These are phyloP conservation scores for Hyaloscypha finlandica DNA, from an alignment of 495 filamentous ascomycete genomes.

Conservation along the genomic window DNA sequence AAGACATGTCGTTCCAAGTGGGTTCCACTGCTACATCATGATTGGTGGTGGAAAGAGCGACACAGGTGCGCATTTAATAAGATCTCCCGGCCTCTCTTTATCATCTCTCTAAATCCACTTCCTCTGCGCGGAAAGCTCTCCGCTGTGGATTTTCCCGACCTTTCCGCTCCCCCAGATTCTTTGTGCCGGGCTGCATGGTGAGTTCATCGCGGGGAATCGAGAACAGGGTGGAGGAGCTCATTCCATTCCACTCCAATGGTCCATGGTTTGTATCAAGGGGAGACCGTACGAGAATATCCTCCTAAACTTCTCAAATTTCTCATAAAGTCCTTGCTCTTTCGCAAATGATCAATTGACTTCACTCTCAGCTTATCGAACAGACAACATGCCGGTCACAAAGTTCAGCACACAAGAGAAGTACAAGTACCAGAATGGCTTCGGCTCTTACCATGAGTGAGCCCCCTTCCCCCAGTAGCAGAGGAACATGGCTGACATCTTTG, in stretches of 20 bases:
- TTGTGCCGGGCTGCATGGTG: neutral
- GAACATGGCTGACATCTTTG: neutral
- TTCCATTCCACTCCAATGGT: neutral
- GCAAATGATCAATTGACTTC: neutral
- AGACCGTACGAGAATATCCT: neutral
- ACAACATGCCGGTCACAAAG: conserved; percentile 56
- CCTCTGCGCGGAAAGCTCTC: neutral
- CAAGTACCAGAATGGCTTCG: conserved; percentile 70
- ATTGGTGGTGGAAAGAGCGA: neutral
- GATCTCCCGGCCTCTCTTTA: neutral
- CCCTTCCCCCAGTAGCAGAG: neutral
- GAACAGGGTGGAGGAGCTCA: neutral
- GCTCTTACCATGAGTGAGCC: conserved; percentile 62
- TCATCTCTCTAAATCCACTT: neutral
- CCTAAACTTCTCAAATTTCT: neutral
- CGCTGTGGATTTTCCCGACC: neutral
- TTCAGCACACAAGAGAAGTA: conserved; percentile 60
- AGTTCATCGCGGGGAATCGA: neutral
- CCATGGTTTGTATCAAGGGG: neutral
- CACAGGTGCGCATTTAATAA: neutral
- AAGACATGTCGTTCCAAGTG: neutral
- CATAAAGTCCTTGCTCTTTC: neutral
- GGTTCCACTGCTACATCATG: neutral
- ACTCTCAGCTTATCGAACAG: neutral
- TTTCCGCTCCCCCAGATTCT: neutral